Evolutionary conservation across 805 yeast species (phyloP), one percentile per base, ranked within the genome.

Genomic region (Ogataea pilisensis): DNA sequence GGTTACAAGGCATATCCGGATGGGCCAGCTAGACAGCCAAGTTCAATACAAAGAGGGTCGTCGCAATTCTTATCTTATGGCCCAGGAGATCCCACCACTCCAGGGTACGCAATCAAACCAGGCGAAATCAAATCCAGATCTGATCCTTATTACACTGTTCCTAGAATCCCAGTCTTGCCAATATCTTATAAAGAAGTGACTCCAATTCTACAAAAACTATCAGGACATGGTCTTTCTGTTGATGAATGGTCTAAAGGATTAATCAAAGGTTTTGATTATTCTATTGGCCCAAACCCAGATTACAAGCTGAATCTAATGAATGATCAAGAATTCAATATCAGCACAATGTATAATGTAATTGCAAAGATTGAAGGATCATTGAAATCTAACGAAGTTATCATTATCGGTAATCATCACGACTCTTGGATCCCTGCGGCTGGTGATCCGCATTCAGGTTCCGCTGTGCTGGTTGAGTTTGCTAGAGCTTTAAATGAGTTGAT

Each of bases 1-100:
- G 88, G 86, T 4, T 79, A 68, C 55, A 61, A 72, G 49, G 65
- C 86, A 2, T 85, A 85, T 50, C 95, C 93, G 2, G 58, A 76
- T 2, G 93, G 93, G 2, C 84, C 83, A 1, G 89, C 90, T 0
- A 71, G 93, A 47, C 79, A 85, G 55, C 90, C 90, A 28, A 75
- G 83, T 6, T 66, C 84, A 12, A 81, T 85, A 24, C 90, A 85
- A 64, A 70, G 93, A 51, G 93, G 93, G 1, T 78, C 86, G 32
- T 85, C 81, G 4, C 78, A 75, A 58, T 84, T 74, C 54, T 61
- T 82, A 25, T 71, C 84, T 4, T 60, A 58, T 35, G 64, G 69
- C 4, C 89, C 90, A 1, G 93, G 93, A 26, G 93, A 84, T 54
- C 93, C 93, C 14, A 75, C 89, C 0, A 78, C 89, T 1, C 89